phyloP scores from a whole-genome alignment of 192 early-diverging fungal species.

The Coemansia sp. region DNA sequence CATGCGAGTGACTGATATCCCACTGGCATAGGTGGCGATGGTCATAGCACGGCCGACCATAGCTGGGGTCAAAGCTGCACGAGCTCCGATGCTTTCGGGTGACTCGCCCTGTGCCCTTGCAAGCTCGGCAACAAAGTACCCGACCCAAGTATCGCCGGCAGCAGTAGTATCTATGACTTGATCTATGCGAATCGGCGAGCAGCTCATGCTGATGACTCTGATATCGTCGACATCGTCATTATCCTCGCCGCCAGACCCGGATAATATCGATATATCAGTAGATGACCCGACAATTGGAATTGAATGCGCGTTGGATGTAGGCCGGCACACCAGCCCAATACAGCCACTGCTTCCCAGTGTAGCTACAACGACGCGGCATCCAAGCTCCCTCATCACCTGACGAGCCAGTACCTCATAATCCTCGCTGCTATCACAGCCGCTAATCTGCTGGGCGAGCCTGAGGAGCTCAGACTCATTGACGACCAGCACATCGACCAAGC shows the following conservation, averaged over 20 bases:
- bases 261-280: conserved; percentile 3
- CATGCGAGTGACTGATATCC: conserved; percentile 38
- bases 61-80: conserved; percentile 31
- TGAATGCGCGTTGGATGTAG: conserved; percentile 23
- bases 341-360: conserved; percentile 40
- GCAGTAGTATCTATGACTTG: conserved; percentile 51
- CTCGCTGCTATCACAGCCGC: not conserved
- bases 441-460: conserved; percentile 35
- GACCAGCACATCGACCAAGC: conserved; percentile 75
- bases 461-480: conserved; percentile 82
- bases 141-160: conserved; percentile 59
- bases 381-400: conserved; percentile 18
- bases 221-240: conserved; percentile 14
- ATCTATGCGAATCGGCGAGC: conserved; percentile 31
- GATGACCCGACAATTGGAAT: conserved; percentile 22
- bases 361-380: conserved; percentile 25
- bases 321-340: conserved; percentile 34
- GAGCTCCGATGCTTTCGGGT: conserved; percentile 39
- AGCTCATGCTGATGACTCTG: conserved; percentile 20
- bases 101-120: conserved; percentile 38
- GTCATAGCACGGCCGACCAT: conserved; percentile 45
- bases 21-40: conserved; percentile 45
- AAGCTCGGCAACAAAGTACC: conserved; percentile 55
- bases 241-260: not conserved
- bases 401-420: conserved; percentile 15